Evolutionary conservation across 1,284 basidiomycete genomes (phyloP).

Genomic region (Testicularia cyperi): DNA sequence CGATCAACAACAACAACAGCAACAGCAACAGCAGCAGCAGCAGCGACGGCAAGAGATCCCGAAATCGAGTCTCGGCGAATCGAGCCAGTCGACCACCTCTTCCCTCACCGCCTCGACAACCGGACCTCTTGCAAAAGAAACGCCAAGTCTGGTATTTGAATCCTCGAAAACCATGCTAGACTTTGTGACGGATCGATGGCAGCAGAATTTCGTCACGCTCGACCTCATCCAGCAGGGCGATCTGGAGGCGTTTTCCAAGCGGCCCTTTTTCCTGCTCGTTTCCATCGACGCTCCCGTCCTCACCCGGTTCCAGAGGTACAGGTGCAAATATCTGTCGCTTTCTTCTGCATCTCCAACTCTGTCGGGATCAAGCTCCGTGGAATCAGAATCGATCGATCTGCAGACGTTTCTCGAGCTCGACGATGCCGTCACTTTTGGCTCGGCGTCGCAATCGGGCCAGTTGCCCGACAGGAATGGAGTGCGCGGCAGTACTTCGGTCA

Average conservation of each 20-base stretch:
- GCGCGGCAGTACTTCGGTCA: no score
- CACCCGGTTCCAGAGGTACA: slow-evolving; percentile 43
- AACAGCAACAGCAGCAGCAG: no score
- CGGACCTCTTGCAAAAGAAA: no score
- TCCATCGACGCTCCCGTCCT: slow-evolving; percentile 81
- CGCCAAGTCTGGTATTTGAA: slow-evolving; percentile 26
- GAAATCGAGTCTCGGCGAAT: no score
- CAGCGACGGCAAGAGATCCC: no score
- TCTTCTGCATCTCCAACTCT: no score
- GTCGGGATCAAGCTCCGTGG: background rate
- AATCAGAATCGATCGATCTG: slow-evolving; percentile 6
- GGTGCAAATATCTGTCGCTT: slow-evolving; percentile 8
- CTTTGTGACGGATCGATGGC: slow-evolving; percentile 81
- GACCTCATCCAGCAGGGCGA: slow-evolving; percentile 68
- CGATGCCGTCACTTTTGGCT: slow-evolving; percentile 28
- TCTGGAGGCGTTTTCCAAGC: slow-evolving; percentile 74
- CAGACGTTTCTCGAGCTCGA: slow-evolving; percentile 53
- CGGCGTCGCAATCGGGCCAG: no score
- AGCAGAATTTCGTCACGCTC: slow-evolving; percentile 75
- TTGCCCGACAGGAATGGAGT: no score
- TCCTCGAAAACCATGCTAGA: slow-evolving; percentile 68
- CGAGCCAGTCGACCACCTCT: no score
- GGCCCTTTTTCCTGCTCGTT: slow-evolving; percentile 87
- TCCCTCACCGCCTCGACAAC: no score
- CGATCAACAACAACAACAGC: no score